Evolutionary conservation across 192 early-diverging fungal species (phyloP), one percentile per base, ranked within the genome.

Genomic region (Coemansia sp.): DNA sequence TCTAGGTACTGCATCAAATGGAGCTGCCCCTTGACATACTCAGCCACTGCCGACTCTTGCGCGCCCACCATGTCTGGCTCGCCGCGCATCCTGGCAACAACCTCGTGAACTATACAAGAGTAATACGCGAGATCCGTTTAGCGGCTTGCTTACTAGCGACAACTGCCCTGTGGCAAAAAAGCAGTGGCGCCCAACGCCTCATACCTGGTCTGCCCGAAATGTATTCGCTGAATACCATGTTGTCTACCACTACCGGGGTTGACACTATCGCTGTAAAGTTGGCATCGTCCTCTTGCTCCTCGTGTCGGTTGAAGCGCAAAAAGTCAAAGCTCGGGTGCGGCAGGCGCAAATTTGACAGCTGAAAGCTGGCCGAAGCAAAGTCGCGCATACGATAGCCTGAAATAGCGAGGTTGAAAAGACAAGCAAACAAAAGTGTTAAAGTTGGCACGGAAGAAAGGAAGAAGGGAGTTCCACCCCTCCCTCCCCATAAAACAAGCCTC

Each of bases 211-310:
- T 24, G 19, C 65, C 65, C 15, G 50, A 38, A 21, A 67, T 53
- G 58, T 67, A 67, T 19, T 57, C 65, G 52, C n/a, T 39, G 18
- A 67, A 67, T 1, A 67, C 52, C 17, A 60, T 36, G 40, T 40
- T 59, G 55, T 67, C 65, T 2, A 67, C 44, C 3, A 60, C 52
- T 3, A 67, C 58, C 3, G 65, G 58, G 0, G 65, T 67, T 21
- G 65, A 67, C 26, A 67, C 65, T 22, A 67, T 67, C 14, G 65
- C 58, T 4, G 65, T 67, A 46, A 67, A 67, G 58, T 67, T 67
- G 44, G 58, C 58, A 42, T 67, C 58, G 39, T 54, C 55, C 21
- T 50, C 52, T 5, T 59, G 57, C 33, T 67, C 65, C 41, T 67
- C 65, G 24, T 59, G 48, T 2, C 65, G 46, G 24, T 53, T 67